Conservation (phyloP, 2,329 filamentous ascomycete species). For the Epichloe elymi region DNA sequence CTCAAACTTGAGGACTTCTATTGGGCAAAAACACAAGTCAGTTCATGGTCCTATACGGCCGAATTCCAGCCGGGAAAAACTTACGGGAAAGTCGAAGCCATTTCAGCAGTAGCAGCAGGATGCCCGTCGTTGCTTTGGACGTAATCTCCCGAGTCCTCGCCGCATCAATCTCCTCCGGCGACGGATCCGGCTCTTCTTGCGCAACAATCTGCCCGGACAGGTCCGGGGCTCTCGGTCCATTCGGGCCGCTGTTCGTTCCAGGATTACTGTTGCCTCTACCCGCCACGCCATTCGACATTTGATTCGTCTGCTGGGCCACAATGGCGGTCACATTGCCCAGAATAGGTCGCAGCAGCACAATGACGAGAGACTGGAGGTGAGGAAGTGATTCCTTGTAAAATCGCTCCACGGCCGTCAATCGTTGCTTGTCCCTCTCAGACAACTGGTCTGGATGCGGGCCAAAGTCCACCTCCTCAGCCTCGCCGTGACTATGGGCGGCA, state of each 20-base stretch:
- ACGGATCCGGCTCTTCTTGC: conserved; percentile 32
- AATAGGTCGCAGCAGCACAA: conserved; percentile 82
- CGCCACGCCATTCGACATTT: conserved; percentile 29
- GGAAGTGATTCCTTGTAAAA: conserved; percentile 75
- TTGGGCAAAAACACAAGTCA: not conserved
- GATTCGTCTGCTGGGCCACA: conserved; percentile 45
- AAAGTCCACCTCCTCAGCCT: conserved; percentile 22
- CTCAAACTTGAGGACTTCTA: conserved; percentile 89
- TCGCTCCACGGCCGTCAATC: conserved; percentile 60
- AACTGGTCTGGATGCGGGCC: conserved; percentile 36
- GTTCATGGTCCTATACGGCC: not conserved
- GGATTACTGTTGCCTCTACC: conserved; percentile 23
- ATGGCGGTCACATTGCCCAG: conserved; percentile 79
- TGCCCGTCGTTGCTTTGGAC: conserved; percentile 82
- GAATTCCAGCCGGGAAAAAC: conserved; percentile 17
- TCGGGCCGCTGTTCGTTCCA: conserved; percentile 27
- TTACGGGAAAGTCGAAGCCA: conserved; percentile 93
- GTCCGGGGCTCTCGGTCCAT: conserved; percentile 17
- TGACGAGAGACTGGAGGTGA: conserved; percentile 81
- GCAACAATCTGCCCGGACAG: conserved; percentile 18
- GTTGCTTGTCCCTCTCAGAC: conserved; percentile 43
- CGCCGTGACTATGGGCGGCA: conserved; percentile 8
- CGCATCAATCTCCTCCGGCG: conserved; percentile 68
- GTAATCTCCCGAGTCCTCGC: conserved; percentile 75
- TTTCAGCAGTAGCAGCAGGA: conserved; percentile 76